Evolutionary conservation across 768 basidiomycete genomes (phyloP), one percentile per base, ranked within the genome.

Genomic region (Macrolepiota dolichaula): DNA sequence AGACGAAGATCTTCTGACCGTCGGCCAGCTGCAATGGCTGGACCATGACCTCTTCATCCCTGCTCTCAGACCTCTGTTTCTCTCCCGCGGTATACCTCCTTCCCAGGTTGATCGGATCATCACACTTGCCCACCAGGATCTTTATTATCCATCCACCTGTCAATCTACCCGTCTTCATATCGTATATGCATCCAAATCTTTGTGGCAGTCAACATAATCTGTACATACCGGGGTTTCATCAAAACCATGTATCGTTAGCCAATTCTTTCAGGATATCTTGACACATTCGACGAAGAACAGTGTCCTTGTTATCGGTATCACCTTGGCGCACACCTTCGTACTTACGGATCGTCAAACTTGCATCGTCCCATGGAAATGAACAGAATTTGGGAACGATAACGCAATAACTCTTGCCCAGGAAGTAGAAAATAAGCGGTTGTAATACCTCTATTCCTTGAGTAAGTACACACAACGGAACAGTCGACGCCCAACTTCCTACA

Each of bases 1-100:
- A 89, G 88, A 89, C 70, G 76, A 78, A 7, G 73, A 80, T 55
- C 76, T 81, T 37, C 77, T 89, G 37, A 87, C 85, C 24, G 80
- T 87, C 52, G 88, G 86, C 6, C 86, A 89, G 66, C 72, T 89
- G 22, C 85, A 87, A 42, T 89, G 88, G 88, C 84, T 89, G 85
- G 82, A 84, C 63, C 85, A 83, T 65, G 88, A 89, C 64, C 76
- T 83, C 24, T 78, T 89, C 63, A 74, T 89, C 38, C 85, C 85
- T 35, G 85, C 86, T 3, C 70, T 89, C 62, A 82, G 80, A 56
- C 85, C 86, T 13, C 75, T 87, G 42, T 81, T 89, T 68, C 70
- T 87, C 51, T 75, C 77, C 46, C 72, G 76, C 51, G 85, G 82
- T 5, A 72, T 87, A 55, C 74, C 81, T 25, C 82, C 84, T 50